Base-by-base conservation (phyloP, 164 flowering plant species). In the Piper longum region DNA sequence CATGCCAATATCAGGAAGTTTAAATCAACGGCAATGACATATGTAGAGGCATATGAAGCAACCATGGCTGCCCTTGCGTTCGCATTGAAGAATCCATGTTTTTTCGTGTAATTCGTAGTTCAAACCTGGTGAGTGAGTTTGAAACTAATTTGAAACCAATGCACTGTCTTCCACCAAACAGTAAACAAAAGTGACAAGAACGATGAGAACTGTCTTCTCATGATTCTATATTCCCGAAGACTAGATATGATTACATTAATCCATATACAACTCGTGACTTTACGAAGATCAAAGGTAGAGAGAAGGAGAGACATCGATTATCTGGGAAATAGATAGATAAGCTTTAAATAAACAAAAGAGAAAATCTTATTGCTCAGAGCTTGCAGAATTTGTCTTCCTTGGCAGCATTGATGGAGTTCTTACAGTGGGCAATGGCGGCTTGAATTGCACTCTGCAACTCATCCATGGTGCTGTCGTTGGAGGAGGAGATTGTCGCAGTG, bases 361-460 rank as follows among this genome's bases (percentile, higher is more conserved):
- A 54, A 66, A 14, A 42, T 11, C 52, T 57, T 7, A 59, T 17
- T 16, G 60, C 64, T 39, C 40, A 62, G 19, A 44, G 62, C 3
- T 62, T 67, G 64, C 51, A 56, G 41, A 26, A 1, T 1, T 18
- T 58, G 26, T 82, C 85, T 19, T 72, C 83, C 59, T 70, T 66
- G 11, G 62, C 62, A 0, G 85, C 77, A 69, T 26, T 26, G 36
- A 80, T 80, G 69, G 98, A 92, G 40, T 88, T 92, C 76, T 92
- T 92, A 76, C 98, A 92, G 69, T 92, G 96, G 65, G 96, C 89
- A 73, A 92, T 92, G 13, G 98, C 98, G 52, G 98, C 93, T 72
- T 89, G 96, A 70, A 92, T 92, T 16, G 98, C 96, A 65, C 84
- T 81, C 72, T 92, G 98, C 65, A 92, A 68, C 68, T 92, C 98